Conservation (phyloP, 1,139 yeast genomes). For the Candida labiduridarum region DNA sequence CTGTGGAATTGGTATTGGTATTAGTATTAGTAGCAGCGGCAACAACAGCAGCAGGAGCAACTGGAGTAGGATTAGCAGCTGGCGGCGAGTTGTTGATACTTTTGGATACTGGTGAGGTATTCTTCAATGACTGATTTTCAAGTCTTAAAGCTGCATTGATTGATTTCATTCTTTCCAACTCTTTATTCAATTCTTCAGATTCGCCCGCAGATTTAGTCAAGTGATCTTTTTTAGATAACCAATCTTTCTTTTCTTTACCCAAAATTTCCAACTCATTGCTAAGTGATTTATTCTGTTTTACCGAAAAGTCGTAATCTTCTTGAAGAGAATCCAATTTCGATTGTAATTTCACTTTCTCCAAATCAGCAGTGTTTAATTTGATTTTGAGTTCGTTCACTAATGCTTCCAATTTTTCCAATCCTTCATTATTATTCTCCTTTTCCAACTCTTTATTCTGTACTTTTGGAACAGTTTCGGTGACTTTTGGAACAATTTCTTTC, state of each 20-base stretch:
- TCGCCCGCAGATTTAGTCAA: constrained; percentile 13
- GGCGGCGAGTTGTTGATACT: constrained; percentile 5
- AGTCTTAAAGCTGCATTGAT: constrained; percentile 40
- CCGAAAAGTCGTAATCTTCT: constrained; percentile 25
- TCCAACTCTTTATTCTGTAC: background rate
- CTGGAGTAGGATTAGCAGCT: constrained; percentile 10
- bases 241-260: constrained; percentile 17
- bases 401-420: constrained; percentile 16
- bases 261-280: constrained; percentile 26
- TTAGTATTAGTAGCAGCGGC: constrained; percentile 3
- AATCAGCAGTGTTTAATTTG: constrained; percentile 12
- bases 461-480: background rate
- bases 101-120: constrained; percentile 11
- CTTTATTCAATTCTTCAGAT: constrained; percentile 19
- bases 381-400: constrained; percentile 18
- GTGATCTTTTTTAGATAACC: constrained; percentile 14
- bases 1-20: background rate
- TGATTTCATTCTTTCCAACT: constrained; percentile 31
- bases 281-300: constrained; percentile 26
- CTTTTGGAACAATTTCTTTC: background rate
- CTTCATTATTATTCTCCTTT: constrained; percentile 7
- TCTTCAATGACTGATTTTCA: constrained; percentile 43
- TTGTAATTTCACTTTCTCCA: constrained; percentile 22
- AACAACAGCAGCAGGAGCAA: constrained; percentile 4
- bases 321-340: constrained; percentile 23